phyloP scores from a whole-genome alignment of 768 basidiomycete genomes.

The Tricholoma terreum region DNA sequence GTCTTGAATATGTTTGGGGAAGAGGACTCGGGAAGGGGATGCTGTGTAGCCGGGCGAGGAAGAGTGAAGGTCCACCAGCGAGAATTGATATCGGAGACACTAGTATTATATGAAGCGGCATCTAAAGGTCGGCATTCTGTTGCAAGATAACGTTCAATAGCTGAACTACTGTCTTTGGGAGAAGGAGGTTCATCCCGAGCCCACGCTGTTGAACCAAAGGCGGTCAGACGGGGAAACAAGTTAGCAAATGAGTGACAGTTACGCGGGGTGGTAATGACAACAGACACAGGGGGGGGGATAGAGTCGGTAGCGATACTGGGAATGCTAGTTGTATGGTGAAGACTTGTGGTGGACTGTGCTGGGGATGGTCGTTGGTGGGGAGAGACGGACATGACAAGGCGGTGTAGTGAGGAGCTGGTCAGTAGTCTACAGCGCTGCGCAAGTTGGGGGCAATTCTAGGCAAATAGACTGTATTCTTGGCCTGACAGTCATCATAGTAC shows the following conservation, averaged over 20 bases:
- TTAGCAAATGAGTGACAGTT: slow-evolving; percentile 24
- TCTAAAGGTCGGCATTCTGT: slow-evolving; percentile 48
- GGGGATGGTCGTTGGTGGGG: slow-evolving; percentile 32
- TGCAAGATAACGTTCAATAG: slow-evolving; percentile 26
- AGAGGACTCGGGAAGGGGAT: slow-evolving; percentile 17
- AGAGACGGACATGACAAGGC: slow-evolving; percentile 33
- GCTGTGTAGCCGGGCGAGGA: slow-evolving; percentile 39
- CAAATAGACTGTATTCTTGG: not conserved
- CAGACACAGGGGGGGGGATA: slow-evolving; percentile 45
- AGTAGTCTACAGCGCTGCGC: not conserved
- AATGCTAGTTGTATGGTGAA: slow-evolving; percentile 30
- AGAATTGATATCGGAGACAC: slow-evolving; percentile 40
- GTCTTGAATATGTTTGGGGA: slow-evolving; percentile 22
- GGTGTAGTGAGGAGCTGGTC: too few relatives aligned
- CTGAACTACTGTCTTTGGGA: slow-evolving; percentile 45
- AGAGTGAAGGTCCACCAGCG: slow-evolving; percentile 78
- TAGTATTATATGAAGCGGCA: slow-evolving; percentile 51
- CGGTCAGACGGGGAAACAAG: slow-evolving; percentile 6
- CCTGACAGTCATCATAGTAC: too few relatives aligned
- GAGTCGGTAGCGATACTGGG: slow-evolving; percentile 27
- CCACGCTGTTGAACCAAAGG: slow-evolving; percentile 55
- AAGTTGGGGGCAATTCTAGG: too few relatives aligned
- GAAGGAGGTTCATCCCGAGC: slow-evolving; percentile 82
- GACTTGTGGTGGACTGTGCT: slow-evolving; percentile 32
- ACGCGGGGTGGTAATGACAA: slow-evolving; percentile 72